These are phyloP conservation scores for Vanilla planifolia DNA, from an alignment of 106 monocot species.

Conservation along the genomic window DNA sequence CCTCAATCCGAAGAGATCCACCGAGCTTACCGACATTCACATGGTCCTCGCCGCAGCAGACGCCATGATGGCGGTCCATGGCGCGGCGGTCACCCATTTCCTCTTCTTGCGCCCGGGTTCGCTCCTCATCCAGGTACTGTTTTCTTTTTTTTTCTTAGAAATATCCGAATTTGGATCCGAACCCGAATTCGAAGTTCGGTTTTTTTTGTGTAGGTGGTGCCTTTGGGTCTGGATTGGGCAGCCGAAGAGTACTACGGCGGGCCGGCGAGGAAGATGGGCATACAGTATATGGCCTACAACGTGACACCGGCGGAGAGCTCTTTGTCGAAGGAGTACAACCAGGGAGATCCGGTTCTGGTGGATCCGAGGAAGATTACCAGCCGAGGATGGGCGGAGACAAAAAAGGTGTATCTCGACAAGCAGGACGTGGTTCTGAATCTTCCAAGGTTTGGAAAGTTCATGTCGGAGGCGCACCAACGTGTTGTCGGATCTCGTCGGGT, in stretches of 20 bases:
- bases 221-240: constrained; percentile 73
- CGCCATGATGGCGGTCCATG: constrained; percentile 81
- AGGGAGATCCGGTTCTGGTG: constrained; percentile 22
- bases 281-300: constrained; percentile 62
- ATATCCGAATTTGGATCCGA: too few relatives aligned
- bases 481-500: too few relatives aligned
- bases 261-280: constrained; percentile 59
- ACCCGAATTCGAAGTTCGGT: too few relatives aligned
- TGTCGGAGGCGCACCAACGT: not conserved
- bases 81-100: constrained; percentile 86
- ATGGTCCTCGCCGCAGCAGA: constrained; percentile 29
- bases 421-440: constrained; percentile 49
- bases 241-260: constrained; percentile 74
- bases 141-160: too few relatives aligned
- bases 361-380: constrained; percentile 27
- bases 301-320: constrained; percentile 65
- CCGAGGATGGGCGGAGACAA: constrained; percentile 64
- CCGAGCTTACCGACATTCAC: constrained; percentile 47
- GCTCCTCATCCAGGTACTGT: constrained; percentile 56
- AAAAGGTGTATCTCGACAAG: constrained; percentile 51
- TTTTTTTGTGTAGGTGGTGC: too few relatives aligned
- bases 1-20: constrained; percentile 34
- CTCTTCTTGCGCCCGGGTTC: constrained; percentile 63
- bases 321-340: constrained; percentile 28
- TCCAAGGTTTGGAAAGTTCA: constrained; percentile 12